Evolutionary conservation across 148 eudicot species (phyloP).

Genomic region (Chenopodium album): DNA sequence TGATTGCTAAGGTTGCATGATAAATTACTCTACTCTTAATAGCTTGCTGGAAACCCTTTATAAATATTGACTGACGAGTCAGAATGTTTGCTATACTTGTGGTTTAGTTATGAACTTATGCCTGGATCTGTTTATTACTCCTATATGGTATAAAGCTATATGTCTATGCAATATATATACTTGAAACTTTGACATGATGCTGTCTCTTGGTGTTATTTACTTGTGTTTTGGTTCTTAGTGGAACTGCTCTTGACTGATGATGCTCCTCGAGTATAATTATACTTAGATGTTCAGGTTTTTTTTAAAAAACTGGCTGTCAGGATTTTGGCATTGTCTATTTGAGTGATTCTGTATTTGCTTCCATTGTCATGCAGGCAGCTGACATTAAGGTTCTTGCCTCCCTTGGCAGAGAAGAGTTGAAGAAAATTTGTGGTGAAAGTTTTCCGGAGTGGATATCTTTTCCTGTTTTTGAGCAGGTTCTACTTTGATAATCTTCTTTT

Average conservation of each 20-base stretch:
- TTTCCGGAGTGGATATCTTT: slow-evolving; percentile 95
- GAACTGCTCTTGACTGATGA: not conserved
- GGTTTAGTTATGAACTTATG: not conserved
- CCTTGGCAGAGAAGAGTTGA: slow-evolving; percentile 83
- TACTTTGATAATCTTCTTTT: not conserved
- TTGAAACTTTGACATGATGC: not conserved
- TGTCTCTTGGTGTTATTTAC: not conserved
- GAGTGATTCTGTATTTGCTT: not conserved
- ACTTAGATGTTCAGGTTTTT: not conserved
- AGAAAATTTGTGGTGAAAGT: slow-evolving; percentile 91
- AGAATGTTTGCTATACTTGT: not conserved
- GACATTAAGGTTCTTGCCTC: slow-evolving; percentile 83
- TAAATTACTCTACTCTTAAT: not conserved
- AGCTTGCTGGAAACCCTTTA: not conserved
- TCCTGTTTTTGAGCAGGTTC: slow-evolving; percentile 93
- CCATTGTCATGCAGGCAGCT: slow-evolving; percentile 61
- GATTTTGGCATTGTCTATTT: not conserved
- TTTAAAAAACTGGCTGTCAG: not conserved
- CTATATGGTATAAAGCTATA: not conserved
- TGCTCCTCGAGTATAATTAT: not conserved
- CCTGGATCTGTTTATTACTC: not conserved
- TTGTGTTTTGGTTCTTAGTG: not conserved
- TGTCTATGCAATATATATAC: not conserved
- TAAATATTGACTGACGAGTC: not conserved
- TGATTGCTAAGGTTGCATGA: not conserved